phyloP scores from a whole-genome alignment of 2,329 filamentous ascomycete species.

The Verticillium isaacii region DNA sequence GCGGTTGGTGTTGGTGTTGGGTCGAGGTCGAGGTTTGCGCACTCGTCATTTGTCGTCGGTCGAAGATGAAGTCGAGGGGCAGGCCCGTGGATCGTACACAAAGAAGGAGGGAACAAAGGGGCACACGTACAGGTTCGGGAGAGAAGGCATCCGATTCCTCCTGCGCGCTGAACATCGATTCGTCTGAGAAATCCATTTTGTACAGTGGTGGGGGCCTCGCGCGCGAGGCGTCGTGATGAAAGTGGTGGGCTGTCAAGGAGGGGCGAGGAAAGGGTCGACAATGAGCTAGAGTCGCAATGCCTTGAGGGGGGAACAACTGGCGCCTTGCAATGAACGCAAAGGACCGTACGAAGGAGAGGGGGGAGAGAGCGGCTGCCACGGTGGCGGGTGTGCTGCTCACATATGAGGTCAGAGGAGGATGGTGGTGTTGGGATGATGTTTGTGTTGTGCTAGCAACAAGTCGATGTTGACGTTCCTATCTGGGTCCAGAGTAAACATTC shows the following conservation, averaged over 20 bases:
- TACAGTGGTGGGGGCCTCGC: constrained; percentile 7
- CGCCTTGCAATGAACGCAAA: constrained; percentile 3
- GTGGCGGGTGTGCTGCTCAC: constrained; percentile 2
- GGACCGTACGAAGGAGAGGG: constrained; percentile 4
- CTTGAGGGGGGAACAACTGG: background rate
- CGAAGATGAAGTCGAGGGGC: background rate
- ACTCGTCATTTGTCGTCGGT: background rate
- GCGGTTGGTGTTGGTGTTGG: background rate
- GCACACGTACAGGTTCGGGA: constrained; percentile 29
- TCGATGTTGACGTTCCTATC: constrained; percentile 12
- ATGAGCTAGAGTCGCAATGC: background rate
- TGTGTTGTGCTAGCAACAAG: constrained; percentile 14
- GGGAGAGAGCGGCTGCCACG: constrained; percentile 8
- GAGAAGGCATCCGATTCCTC: constrained; percentile 37
- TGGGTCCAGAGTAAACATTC: constrained; percentile 4
- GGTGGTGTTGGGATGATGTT: constrained; percentile 2
- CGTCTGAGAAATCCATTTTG: constrained; percentile 56
- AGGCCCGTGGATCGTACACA: background rate
- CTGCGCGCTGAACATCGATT: constrained; percentile 35
- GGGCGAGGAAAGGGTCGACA: background rate
- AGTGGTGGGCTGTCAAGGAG: background rate
- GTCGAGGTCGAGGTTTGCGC: background rate
- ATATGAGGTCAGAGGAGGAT: constrained; percentile 3
- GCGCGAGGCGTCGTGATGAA: constrained; percentile 2
- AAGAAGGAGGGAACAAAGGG: constrained; percentile 2